phyloP scores from a whole-genome alignment of 495 filamentous ascomycete genomes.

The Xylaria curta region DNA sequence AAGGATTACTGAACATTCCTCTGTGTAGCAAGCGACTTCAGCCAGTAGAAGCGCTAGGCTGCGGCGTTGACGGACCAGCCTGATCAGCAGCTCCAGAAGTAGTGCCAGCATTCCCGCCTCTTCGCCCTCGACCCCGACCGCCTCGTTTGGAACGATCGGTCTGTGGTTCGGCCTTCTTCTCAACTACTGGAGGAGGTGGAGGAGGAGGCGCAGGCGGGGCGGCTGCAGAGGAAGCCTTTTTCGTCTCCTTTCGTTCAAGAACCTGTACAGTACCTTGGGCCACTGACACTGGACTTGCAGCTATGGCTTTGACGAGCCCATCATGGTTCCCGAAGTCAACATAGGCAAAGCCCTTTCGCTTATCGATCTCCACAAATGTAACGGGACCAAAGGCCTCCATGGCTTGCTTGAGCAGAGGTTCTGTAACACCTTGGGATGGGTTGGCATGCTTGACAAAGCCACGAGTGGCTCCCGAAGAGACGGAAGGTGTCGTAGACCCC shows the following conservation, averaged over 20 bases:
- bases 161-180: constrained; percentile 25
- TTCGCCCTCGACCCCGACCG: constrained; percentile 24
- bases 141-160: constrained; percentile 27
- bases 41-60: constrained; percentile 19
- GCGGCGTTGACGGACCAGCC: constrained; percentile 13
- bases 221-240: constrained; percentile 30
- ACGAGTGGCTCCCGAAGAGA: constrained; percentile 67
- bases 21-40: not conserved
- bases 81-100: constrained; percentile 11
- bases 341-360: constrained; percentile 91
- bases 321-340: constrained; percentile 79
- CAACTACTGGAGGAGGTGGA: not conserved
- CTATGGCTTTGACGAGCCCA: constrained; percentile 75
- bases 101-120: constrained; percentile 18
- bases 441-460: constrained; percentile 96
- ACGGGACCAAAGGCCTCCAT: constrained; percentile 74
- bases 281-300: constrained; percentile 78
- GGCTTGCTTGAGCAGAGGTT: constrained; percentile 72
- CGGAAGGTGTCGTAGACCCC: constrained; percentile 29
- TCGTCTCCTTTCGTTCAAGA: constrained; percentile 74
- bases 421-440: constrained; percentile 88
- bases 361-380: constrained; percentile 83
- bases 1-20: not conserved
- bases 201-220: constrained; percentile 5
- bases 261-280: constrained; percentile 87